Conservation (phyloP, 2,329 filamentous ascomycete genomes). For the Phialophora expanda region DNA sequence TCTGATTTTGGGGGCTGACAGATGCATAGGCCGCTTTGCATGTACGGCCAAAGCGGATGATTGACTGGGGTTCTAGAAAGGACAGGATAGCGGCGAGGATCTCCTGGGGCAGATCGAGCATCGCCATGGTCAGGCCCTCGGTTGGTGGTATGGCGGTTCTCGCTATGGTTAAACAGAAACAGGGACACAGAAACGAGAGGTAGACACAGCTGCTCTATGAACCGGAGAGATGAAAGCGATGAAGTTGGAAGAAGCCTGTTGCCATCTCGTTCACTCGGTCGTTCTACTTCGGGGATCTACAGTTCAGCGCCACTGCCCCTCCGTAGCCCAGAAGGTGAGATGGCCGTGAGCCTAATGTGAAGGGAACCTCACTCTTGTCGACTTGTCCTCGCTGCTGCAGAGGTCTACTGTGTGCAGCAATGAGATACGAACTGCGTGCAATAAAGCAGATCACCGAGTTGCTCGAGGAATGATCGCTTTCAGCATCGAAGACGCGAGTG, state of each 20-base stretch:
- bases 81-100: slow-evolving; percentile 35
- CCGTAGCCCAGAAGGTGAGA: neutral
- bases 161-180: neutral
- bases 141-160: neutral
- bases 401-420: neutral
- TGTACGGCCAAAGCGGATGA: slow-evolving; percentile 31
- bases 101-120: slow-evolving; percentile 36
- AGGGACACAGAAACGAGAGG: neutral
- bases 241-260: slow-evolving; percentile 1
- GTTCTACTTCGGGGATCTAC: neutral
- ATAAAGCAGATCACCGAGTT: neutral
- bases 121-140: neutral
- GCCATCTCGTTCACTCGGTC: neutral
- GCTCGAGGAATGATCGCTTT: neutral
- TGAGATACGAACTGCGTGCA: neutral
- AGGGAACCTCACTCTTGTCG: neutral
- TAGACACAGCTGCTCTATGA: neutral
- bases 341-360: neutral
- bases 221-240: neutral
- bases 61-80: slow-evolving; percentile 25
- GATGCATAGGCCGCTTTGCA: slow-evolving; percentile 33
- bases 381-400: neutral
- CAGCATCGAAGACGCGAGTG: neutral
- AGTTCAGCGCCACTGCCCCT: neutral
- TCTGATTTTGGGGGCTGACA: slow-evolving; percentile 31